These are phyloP conservation scores for Paraphaeosphaeria sporulosa DNA, from an alignment of 2,329 filamentous ascomycete genomes.

Conservation along the genomic window DNA sequence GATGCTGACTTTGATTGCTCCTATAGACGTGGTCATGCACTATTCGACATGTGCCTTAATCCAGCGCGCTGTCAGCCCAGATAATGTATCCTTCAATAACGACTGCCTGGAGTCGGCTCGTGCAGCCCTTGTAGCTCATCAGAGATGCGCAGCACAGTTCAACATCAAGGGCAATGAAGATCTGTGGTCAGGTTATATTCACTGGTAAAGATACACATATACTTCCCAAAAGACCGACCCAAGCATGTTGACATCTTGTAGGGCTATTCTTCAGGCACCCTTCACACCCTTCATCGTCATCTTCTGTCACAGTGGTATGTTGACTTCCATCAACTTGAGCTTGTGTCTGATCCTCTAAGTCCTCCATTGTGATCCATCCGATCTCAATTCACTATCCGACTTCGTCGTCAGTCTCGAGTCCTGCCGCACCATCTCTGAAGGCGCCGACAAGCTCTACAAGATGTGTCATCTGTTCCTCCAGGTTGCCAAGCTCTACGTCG, in stretches of 20 bases:
- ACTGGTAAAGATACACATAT: constrained; percentile 29
- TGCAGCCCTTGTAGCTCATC: constrained; percentile 41
- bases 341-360: constrained; percentile 29
- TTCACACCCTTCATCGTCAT: constrained; percentile 60
- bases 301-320: constrained; percentile 50
- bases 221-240: background rate
- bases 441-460: constrained; percentile 67
- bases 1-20: background rate
- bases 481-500: constrained; percentile 68
- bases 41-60: constrained; percentile 44
- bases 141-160: constrained; percentile 47
- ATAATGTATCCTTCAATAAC: constrained; percentile 39
- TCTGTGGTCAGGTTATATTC: constrained; percentile 45
- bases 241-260: constrained; percentile 14
- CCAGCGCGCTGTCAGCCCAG: constrained; percentile 41
- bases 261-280: constrained; percentile 53
- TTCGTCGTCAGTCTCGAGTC: constrained; percentile 66
- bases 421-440: constrained; percentile 62
- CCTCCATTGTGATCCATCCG: constrained; percentile 60
- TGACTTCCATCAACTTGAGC: background rate
- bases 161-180: constrained; percentile 43
- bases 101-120: constrained; percentile 43
- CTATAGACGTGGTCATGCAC: constrained; percentile 36
- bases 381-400: constrained; percentile 63
- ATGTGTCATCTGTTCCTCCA: constrained; percentile 69